Evolutionary conservation across 1,284 basidiomycete species (phyloP), one percentile per base, ranked within the genome.

Genomic region (Fomitopsis pinicola): DNA sequence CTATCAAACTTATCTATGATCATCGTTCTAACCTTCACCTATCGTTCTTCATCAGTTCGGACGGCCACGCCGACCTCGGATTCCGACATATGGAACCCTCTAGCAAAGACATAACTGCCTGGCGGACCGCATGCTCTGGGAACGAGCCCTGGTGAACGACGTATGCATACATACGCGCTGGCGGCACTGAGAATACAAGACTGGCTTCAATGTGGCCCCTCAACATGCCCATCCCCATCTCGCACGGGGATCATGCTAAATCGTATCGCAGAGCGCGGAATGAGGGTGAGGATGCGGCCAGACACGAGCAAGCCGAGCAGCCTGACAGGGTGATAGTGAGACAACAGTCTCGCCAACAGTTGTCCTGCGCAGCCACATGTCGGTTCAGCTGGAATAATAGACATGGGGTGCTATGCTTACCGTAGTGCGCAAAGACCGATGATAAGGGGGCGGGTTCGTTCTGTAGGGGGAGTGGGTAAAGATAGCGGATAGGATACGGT

Each of bases 371-470:
- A 9, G 28, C n/a, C 19, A 9, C 15, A 26, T 46, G 12, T n/a
- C 3, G 48, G 10, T 30, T 22, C 33, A 8, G 35, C 5, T 15
- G 38, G 35, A 40, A 9, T 48, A 10, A 3, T 10, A 26, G 30
- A 1, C 19, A n/a, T 14, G 15, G 9, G 22, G 22, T 26, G 14
- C 12, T 9, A 36, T 6, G 40, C 64, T 22, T 45, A 71, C 70
- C 67, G 40, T 71, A 71, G 42, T 71, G 70, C 38, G 64, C 62
- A 63, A 71, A 71, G 17, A 71, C 67, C 5, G 65, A 67, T 5
- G 68, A 67, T 1, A 70, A 52, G 1, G 68, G 62, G 0, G 67
- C 65, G 2, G 70, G 64, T 58, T 68, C 64, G 30, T 67, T 70
- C 68, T 69, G 22, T 9, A 38, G n/a, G 40, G 22, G n/a, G 8